Base-by-base conservation (phyloP, 2,329 filamentous ascomycete genomes). In the Kalmusia sp. region DNA sequence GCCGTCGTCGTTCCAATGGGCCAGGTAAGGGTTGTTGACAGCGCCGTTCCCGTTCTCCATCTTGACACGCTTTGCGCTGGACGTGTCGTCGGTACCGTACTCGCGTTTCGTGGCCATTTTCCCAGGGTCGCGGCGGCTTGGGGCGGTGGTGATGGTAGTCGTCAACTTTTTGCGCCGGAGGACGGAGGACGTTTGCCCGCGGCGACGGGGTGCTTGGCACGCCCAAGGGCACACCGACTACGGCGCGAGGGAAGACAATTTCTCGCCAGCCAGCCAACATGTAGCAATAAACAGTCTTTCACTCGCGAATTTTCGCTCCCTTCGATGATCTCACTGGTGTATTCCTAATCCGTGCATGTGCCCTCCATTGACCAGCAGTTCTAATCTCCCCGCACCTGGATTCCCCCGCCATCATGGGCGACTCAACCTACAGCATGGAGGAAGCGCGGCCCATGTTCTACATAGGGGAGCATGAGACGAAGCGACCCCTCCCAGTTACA, bases 21-120 rank as follows among this genome's bases (percentile, higher is more conserved):
- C 91, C 58, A 99, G 86, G 79, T 99, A 98, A 1, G 91, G 91
- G 73, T 98, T 98, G 71, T 84, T 70, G 53, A 78, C 77, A 49
- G 84, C 83, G 52, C 62, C 73, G 34, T 61, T 55, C 37, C 69
- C 67, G 59, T 67, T 71, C 41, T 71, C 70, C 6, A 64, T 64
- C 64, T 72, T 72, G 60, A 80, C 81, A 56, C 80, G 81, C 76
- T 82, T 87, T 62, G 75, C 74, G 64, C 81, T 78, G 59, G 76
- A 78, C 60, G 75, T 76, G 56, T 81, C 78, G 48, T 75, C 71
- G 59, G 82, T 62, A 55, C 65, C 78, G 70, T 78, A 79, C 50
- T 70, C 79, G 74, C 82, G 84, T 76, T 79, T 82, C 76, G 80
- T 82, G 73, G 81, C 77, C 84, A 87, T 87, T 61, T 60, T 55